Evolutionary conservation across 192 early-diverging fungal species (phyloP).

Genomic region (Coemansia sp.): DNA sequence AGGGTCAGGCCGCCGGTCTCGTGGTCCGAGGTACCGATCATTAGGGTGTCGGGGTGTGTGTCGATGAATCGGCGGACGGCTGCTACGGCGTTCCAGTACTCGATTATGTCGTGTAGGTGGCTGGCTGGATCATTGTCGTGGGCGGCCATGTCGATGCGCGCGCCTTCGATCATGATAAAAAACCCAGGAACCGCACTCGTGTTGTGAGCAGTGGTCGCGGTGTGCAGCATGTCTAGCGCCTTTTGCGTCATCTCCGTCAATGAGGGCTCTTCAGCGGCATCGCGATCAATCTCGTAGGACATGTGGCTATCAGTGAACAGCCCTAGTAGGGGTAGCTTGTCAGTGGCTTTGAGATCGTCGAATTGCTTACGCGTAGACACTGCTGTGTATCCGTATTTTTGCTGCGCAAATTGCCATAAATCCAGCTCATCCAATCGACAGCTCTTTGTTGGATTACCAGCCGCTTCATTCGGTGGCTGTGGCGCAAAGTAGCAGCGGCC

Average conservation of each 20-base stretch:
- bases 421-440: constrained; percentile 51
- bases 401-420: constrained; percentile 29
- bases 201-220: not conserved
- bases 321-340: constrained; percentile 48
- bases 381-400: constrained; percentile 8
- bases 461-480: constrained; percentile 7
- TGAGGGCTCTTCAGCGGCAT: constrained; percentile 42
- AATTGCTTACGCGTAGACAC: constrained; percentile 15
- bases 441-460: constrained; percentile 5
- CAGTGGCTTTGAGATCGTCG: constrained; percentile 8
- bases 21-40: constrained; percentile 62
- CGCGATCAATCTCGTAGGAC: constrained; percentile 56
- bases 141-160: constrained; percentile 60
- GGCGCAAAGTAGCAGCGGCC: constrained; percentile 54
- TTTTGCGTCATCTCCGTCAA: constrained; percentile 55
- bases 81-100: constrained; percentile 56
- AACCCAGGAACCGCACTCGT: constrained; percentile 33
- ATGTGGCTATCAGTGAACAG: constrained; percentile 54
- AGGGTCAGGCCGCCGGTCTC: constrained; percentile 62
- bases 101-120: constrained; percentile 60
- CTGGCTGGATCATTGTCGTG: constrained; percentile 62
- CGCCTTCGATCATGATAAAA: constrained; percentile 63
- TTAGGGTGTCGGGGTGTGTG: constrained; percentile 48
- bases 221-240: constrained; percentile 41
- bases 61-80: constrained; percentile 52